Evolutionary conservation across 345 rosid genomes (phyloP).

Genomic region (Brassica napus): Da-Ae NC_063437.1:18705501-18706000

Average conservation of each 20-base stretch:
- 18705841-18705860: slow-evolving; percentile 62
- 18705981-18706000: slow-evolving; percentile 13
- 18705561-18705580: slow-evolving; percentile 38
- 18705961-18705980: background rate
- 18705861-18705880: slow-evolving; percentile 68
- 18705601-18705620: slow-evolving; percentile 4
- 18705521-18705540: slow-evolving; percentile 42
- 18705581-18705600: slow-evolving; percentile 27
- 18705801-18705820: slow-evolving; percentile 8
- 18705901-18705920: slow-evolving; percentile 44
- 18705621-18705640: background rate
- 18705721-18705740: background rate
- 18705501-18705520: slow-evolving; percentile 26
- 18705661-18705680: too few relatives aligned
- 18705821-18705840: slow-evolving; percentile 51
- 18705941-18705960: background rate
- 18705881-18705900: slow-evolving; percentile 50
- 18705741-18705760: background rate
- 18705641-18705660: too few relatives aligned
- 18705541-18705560: slow-evolving; percentile 38
- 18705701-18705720: background rate
- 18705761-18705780: background rate
- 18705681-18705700: background rate
- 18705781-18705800: background rate
- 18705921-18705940: background rate